Conservation (phyloP, 169 alveolate genomes). For the Cryptosporidium meleagridis region DNA sequence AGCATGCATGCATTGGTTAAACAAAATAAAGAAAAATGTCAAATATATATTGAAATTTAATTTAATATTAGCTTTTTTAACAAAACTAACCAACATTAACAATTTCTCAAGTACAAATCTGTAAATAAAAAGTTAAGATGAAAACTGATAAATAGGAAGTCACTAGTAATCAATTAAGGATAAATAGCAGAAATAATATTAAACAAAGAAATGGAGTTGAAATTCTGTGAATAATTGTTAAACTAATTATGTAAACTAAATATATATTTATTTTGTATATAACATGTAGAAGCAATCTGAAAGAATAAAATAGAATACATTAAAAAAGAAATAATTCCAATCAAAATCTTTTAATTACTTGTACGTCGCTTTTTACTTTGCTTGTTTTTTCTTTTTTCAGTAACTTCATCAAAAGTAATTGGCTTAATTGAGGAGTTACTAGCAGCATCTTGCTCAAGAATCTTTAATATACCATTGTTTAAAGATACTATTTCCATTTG, state of each 20-base stretch:
- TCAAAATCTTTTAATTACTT: not conserved
- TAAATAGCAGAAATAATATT: too few relatives aligned
- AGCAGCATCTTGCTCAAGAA: conserved; percentile 45
- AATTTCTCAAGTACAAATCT: too few relatives aligned
- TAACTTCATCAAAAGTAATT: conserved; percentile 16
- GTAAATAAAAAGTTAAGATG: too few relatives aligned
- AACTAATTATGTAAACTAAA: not conserved
- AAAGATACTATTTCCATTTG: conserved; percentile 58
- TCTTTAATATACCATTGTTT: conserved; percentile 57
- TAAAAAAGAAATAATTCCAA: too few relatives aligned
- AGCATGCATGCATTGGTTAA: not conserved
- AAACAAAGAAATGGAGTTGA: too few relatives aligned
- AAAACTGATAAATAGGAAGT: too few relatives aligned
- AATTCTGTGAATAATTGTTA: not conserved
- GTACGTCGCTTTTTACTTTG: conserved; percentile 26
- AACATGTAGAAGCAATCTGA: not conserved
- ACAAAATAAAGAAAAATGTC: too few relatives aligned
- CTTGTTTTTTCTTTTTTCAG: conserved; percentile 5
- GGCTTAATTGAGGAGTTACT: not conserved
- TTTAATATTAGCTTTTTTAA: too few relatives aligned
- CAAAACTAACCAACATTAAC: too few relatives aligned
- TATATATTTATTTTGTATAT: not conserved
- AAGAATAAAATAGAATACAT: not conserved
- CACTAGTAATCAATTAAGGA: not conserved
- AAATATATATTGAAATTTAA: too few relatives aligned